These are phyloP conservation scores for Citrus glauca DNA, from an alignment of 345 rosid genomes.

Conservation along the genomic window DNA sequence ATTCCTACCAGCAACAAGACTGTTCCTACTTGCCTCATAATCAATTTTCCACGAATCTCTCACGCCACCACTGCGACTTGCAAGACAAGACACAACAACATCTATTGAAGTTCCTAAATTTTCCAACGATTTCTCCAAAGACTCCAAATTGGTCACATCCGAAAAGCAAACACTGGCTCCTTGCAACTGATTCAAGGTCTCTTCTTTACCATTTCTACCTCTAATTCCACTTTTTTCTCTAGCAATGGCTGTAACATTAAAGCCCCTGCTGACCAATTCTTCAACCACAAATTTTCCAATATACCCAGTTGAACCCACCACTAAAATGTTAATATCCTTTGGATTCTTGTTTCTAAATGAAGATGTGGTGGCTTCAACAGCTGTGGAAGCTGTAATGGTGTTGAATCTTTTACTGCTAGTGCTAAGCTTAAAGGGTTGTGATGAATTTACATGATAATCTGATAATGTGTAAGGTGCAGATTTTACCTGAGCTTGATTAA, in stretches of 20 bases:
- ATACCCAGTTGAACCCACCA: slow-evolving; percentile 93
- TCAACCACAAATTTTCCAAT: slow-evolving; percentile 84
- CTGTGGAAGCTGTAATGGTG: slow-evolving; percentile 36
- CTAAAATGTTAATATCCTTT: slow-evolving; percentile 60
- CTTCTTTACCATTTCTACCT: slow-evolving; percentile 64
- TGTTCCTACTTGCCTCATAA: slow-evolving; percentile 83
- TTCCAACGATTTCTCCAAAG: slow-evolving; percentile 47
- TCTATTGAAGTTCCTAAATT: slow-evolving; percentile 49
- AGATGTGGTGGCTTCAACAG: slow-evolving; percentile 27
- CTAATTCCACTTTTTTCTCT: slow-evolving; percentile 79
- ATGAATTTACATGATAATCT: slow-evolving; percentile 13
- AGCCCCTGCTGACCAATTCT: slow-evolving; percentile 73
- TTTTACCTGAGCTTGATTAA: slow-evolving; percentile 53
- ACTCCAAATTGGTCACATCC: slow-evolving; percentile 62
- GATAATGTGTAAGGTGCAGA: slow-evolving; percentile 27
- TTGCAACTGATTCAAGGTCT: slow-evolving; percentile 47
- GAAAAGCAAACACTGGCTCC: slow-evolving; percentile 84
- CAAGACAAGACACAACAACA: slow-evolving; percentile 91
- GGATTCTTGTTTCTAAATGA: slow-evolving; percentile 62
- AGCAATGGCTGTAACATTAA: slow-evolving; percentile 77
- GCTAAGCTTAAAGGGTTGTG: slow-evolving; percentile 20
- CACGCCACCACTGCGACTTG: slow-evolving; percentile 83
- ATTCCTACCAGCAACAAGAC: slow-evolving; percentile 77
- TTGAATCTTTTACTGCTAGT: slow-evolving; percentile 29
- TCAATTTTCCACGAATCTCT: slow-evolving; percentile 95